Conservation (phyloP, 2,329 filamentous ascomycete species). For the Colletotrichum sp. region DNA sequence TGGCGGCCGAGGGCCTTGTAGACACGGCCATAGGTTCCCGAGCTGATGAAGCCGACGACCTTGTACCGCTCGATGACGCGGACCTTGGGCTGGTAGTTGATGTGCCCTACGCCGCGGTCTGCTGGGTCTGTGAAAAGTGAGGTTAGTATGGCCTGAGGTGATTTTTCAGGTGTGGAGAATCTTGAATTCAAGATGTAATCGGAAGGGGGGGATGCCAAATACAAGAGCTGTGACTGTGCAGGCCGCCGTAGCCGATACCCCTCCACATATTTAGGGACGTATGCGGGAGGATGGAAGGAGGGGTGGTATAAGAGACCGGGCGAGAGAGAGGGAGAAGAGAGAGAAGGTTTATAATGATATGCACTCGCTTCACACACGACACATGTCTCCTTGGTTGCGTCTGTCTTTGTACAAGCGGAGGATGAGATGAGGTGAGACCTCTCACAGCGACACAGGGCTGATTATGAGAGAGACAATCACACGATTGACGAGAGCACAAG, state of each 20-base stretch:
- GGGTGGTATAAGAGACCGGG: neutral
- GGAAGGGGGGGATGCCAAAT: slow-evolving; percentile 5
- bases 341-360: neutral
- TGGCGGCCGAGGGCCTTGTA: slow-evolving; percentile 90
- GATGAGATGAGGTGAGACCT: neutral
- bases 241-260: slow-evolving; percentile 23
- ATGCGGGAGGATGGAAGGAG: neutral
- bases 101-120: slow-evolving; percentile 51
- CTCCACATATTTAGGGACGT: slow-evolving; percentile 19
- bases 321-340: neutral
- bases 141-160: slow-evolving; percentile 37
- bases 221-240: slow-evolving; percentile 22
- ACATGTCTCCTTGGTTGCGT: neutral
- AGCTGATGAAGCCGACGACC: slow-evolving; percentile 97
- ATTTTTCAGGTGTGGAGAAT: slow-evolving; percentile 21
- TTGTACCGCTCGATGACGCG: slow-evolving; percentile 93
- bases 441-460: slow-evolving; percentile 10
- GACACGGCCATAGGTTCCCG: slow-evolving; percentile 95
- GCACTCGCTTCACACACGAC: slow-evolving; percentile 14
- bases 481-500: neutral
- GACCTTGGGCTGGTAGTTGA: slow-evolving; percentile 76
- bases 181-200: neutral
- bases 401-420: neutral
- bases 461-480: slow-evolving; percentile 5
- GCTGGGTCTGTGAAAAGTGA: slow-evolving; percentile 50